Percentiles rank a stretch among this genome's conserved stretches.
Conservation (phyloP, 1,139 yeast genomes). For the Kluyveromyces sp. region DNA sequence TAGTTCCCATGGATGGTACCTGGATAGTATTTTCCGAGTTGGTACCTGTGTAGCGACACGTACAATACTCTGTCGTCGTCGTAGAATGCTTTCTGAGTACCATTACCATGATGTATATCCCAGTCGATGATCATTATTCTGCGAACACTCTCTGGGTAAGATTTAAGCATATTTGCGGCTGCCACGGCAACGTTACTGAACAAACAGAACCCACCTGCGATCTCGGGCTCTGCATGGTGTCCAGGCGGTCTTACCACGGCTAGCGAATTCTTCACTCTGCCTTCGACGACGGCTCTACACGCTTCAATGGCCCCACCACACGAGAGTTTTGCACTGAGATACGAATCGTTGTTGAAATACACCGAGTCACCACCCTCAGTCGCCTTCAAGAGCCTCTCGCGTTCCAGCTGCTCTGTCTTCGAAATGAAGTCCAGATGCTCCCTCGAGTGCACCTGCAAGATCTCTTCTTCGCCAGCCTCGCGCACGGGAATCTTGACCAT, state of each 20-base stretch:
- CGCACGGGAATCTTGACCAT: slow-evolving; percentile 88
- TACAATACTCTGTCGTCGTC: slow-evolving; percentile 87
- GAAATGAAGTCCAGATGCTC: slow-evolving; percentile 72
- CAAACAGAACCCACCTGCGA: slow-evolving; percentile 95
- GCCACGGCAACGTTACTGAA: slow-evolving; percentile 98
- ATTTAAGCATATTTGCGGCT: slow-evolving; percentile 72
- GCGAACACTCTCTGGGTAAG: slow-evolving; percentile 83
- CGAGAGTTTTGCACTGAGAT: slow-evolving; percentile 77
- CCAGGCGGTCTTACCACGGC: slow-evolving; percentile 99
- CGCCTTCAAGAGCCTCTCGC: slow-evolving; percentile 70
- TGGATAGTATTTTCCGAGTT: slow-evolving; percentile 88
- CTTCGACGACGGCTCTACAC: slow-evolving; percentile 91
- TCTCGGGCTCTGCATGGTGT: slow-evolving; percentile 96
- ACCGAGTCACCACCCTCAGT: slow-evolving; percentile 94
- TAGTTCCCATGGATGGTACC: slow-evolving; percentile 82
- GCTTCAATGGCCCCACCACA: slow-evolving; percentile 98
- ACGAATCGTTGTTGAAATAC: slow-evolving; percentile 88
- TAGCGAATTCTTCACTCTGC: slow-evolving; percentile 79
- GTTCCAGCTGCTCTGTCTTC: slow-evolving; percentile 69
- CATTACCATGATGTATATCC: slow-evolving; percentile 99
- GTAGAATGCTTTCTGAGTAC: slow-evolving; percentile 88
- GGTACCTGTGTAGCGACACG: slow-evolving; percentile 86
- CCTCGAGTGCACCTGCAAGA: slow-evolving; percentile 75
- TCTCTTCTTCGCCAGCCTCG: slow-evolving; percentile 83
- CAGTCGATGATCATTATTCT: slow-evolving; percentile 84